Evolutionary conservation across 805 yeast genomes (phyloP), one percentile per base, ranked within the genome.

Genomic region (Sungouiozyma ichnusensis): DNA sequence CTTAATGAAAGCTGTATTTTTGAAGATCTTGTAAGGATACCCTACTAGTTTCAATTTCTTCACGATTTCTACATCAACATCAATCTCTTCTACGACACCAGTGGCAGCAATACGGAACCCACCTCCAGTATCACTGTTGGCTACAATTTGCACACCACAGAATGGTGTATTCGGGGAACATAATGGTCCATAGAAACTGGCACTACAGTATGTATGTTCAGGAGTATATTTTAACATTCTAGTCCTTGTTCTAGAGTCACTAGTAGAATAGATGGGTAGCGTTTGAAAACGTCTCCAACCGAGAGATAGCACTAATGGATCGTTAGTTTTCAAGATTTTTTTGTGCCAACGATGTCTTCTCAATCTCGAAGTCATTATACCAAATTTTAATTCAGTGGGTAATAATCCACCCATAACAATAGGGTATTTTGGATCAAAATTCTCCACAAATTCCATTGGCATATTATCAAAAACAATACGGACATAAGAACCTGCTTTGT

Each of bases 241-340:
- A 57, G 88, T 90, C 70, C 99, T 77, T 13, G 99, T 92, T 66
- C 99, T 75, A 5, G 98, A 92, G 64, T 92, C 99, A 5, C 95
- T 79, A 0, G 98, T 92, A 3, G 98, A 88, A 62, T 88, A 92
- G 19, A 92, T 74, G 7, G 99, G 99, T 42, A 90, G 67, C 0
- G 98, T 88, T 65, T 92, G 99, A 68, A 92, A 94, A 63, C 99
- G 74, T 68, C 99, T 79, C 99, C 98, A 92, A 33, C 99, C 99
- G 35, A 92, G 66, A 0, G 97, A 90, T 38, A 92, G 62, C 42
- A 92, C 86, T 50, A 94, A 71, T 1, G 99, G 98, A 66, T 92
- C 99, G 58, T 86, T 94, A 8, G 97, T 77, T 64, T 92, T 92
- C 54, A 92, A 71, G 45, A 94, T 85, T 72, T 87, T 87, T 60